Percentiles rank a stretch among this genome's conserved stretches.
phyloP scores from a whole-genome alignment of 371 early-diverging fungal species.

The Mortierella sp. region DNA sequence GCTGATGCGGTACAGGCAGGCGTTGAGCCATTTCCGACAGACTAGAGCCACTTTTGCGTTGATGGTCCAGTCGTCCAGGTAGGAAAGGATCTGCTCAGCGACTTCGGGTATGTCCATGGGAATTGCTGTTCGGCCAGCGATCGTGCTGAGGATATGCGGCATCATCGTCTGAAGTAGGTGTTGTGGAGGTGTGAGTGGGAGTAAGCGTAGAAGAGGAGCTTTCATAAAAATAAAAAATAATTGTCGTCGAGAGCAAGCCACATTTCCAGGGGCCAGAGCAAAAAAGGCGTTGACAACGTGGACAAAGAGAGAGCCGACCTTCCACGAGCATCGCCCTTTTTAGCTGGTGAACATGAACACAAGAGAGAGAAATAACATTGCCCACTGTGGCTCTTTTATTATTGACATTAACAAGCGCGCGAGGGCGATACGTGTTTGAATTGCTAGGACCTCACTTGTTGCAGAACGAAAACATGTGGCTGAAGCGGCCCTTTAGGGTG shows the following conservation, averaged over 20 bases:
- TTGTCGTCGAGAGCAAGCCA: background rate
- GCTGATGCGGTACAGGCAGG: background rate
- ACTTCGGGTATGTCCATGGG: constrained; percentile 5
- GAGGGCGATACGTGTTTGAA: background rate
- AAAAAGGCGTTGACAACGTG: background rate
- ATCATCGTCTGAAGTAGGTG: background rate
- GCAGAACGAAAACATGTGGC: background rate
- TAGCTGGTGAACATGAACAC: too few species aligned
- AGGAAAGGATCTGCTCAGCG: background rate
- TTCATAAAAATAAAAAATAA: background rate
- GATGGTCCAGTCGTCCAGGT: background rate
- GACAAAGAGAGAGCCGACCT: background rate
- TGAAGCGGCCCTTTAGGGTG: background rate
- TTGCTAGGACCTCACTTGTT: background rate
- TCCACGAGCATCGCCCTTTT: background rate
- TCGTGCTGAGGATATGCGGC: background rate
- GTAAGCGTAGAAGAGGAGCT: background rate
- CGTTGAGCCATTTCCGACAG: background rate
- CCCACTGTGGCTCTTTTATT: background rate
- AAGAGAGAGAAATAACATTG: background rate
- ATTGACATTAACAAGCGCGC: background rate
- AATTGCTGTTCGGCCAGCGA: background rate
- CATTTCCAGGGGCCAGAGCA: background rate
- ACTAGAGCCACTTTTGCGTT: background rate
- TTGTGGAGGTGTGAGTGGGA: background rate